Evolutionary conservation across 345 rosid species (phyloP), one percentile per base, ranked within the genome.

Genomic region (Citrus medica): DNA sequence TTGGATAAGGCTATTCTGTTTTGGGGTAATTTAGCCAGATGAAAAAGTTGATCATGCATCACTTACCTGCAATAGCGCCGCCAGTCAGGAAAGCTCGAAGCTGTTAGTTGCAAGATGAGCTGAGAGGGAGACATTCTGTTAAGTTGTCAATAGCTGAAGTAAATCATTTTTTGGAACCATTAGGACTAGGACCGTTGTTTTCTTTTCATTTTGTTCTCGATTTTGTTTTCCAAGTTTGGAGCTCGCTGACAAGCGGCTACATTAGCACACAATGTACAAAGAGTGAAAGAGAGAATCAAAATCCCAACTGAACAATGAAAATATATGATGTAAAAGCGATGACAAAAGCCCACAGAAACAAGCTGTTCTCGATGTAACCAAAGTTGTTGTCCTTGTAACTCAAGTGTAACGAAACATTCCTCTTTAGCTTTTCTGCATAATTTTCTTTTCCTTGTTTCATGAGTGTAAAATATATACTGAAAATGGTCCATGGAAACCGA

Each of bases 201-300:
- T 38, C 25, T 68, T 13, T 48, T 35, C 30, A 6, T 38, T n/a
- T n/a, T 61, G 2, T 9, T 17, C 37, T 17, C 12, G 19, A 6
- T 55, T 6, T 30, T 17, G 2, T 40, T 58, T 42, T 32, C 6
- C 17, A 9, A 19, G 24, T 13, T 27, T 77, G 74, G 83, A 61
- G 61, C 27, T 79, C 73, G 70, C n/a, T 16, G 55, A 27, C 66
- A 66, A 22, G 14, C 30, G 61, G 71, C n/a, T 48, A 62, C 53
- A 61, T 62, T 71, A 55, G 17, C 21, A 30, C 74, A 24, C n/a
- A 0, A 21, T 83, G 75, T 76, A 74, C 59, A 81, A 72, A 78
- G 68, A 74, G 58, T 73, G 48, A 60, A 40, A 78, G 68, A 69
- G 58, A 69, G 63, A 60, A 40, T 38, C 64, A 42, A 16, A 78